phyloP scores from a whole-genome alignment of 495 filamentous ascomycete genomes.

The Aspergillus taichungensis region DNA sequence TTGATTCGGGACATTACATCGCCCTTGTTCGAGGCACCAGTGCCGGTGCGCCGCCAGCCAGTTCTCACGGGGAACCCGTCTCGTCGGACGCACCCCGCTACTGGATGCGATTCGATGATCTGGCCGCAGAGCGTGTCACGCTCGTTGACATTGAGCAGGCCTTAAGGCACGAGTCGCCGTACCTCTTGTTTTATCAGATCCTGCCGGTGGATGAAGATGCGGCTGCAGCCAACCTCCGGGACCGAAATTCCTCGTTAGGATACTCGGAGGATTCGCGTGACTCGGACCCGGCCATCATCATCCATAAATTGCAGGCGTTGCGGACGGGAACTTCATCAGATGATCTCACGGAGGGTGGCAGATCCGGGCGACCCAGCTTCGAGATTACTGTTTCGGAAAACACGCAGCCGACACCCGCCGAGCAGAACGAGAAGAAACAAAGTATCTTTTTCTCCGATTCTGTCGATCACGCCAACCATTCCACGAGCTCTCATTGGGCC shows the following conservation, averaged over 20 bases:
- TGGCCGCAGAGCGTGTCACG: constrained; percentile 60
- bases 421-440: constrained; percentile 10
- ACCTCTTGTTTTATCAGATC: constrained; percentile 92
- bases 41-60: constrained; percentile 34
- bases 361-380: constrained; percentile 31
- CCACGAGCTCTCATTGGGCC: constrained; percentile 27
- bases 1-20: constrained; percentile 91
- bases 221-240: constrained; percentile 40
- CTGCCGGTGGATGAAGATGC: constrained; percentile 70
- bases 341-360: constrained; percentile 16
- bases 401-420: not conserved
- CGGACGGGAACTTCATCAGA: constrained; percentile 8
- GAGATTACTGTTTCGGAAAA: constrained; percentile 30
- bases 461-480: constrained; percentile 14
- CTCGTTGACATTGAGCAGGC: constrained; percentile 70
- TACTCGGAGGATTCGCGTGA: constrained; percentile 35
- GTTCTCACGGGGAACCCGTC: constrained; percentile 41
- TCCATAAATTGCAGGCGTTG: constrained; percentile 10
- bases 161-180: constrained; percentile 79
- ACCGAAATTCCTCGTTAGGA: constrained; percentile 49
- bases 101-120: constrained; percentile 90
- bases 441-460: constrained; percentile 24
- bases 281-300: constrained; percentile 15
- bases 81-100: constrained; percentile 48
- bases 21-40: constrained; percentile 63